phyloP scores from a whole-genome alignment of 1,284 basidiomycete genomes.

The Melanopsichium pennsylvanicum region DNA sequence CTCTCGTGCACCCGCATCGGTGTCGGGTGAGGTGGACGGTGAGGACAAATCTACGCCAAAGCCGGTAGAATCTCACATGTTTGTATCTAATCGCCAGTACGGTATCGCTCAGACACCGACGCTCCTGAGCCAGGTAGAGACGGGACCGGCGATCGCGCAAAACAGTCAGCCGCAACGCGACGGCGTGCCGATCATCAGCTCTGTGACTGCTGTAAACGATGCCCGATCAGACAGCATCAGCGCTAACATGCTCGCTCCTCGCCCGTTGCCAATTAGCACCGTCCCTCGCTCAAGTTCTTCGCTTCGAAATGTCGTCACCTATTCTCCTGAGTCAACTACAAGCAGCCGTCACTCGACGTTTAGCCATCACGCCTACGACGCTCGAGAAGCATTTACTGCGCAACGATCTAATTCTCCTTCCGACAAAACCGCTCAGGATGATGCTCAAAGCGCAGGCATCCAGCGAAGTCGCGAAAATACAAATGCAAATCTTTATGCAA shows the following conservation, averaged over 20 bases:
- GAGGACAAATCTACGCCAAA: constrained; percentile 23
- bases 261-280: constrained; percentile 16
- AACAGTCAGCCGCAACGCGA: background rate
- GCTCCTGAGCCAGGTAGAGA: background rate
- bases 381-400: constrained; percentile 4
- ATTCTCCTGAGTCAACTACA: constrained; percentile 38
- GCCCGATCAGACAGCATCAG: background rate
- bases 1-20: constrained; percentile 23
- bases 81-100: constrained; percentile 11
- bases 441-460: constrained; percentile 12
- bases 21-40: background rate
- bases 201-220: background rate
- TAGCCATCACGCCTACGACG: constrained; percentile 6
- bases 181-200: background rate
- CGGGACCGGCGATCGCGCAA: background rate
- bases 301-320: constrained; percentile 42
- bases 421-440: background rate
- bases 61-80: constrained; percentile 26
- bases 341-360: constrained; percentile 29
- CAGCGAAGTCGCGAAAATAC: constrained; percentile 17
- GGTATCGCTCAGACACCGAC: background rate
- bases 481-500: constrained; percentile 16
- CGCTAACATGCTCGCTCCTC: constrained; percentile 10
- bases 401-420: constrained; percentile 1
- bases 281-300: constrained; percentile 38